Evolutionary conservation across 345 rosid species (phyloP), one percentile per base, ranked within the genome.

Genomic region (Lumnitzera racemosa): DNA sequence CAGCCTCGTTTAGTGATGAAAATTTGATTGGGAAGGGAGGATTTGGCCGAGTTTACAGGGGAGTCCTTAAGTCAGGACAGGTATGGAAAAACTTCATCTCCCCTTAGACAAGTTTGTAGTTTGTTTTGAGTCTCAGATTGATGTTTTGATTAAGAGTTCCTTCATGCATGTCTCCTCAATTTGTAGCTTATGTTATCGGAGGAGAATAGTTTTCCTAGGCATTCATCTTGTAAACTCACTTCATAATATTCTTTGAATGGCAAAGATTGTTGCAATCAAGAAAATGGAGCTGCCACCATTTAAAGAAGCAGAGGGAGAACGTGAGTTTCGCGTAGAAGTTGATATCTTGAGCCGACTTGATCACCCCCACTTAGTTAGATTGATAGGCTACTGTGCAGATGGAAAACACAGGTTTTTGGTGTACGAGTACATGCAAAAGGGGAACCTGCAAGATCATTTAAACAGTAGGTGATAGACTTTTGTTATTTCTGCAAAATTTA

Each of bases 381-480:
- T 92, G 79, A 89, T 85, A 56, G 98, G 96, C 59, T 92, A 92
- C 63, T 85, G 96, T 51, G 98, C 96, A 49, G 96, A 92, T 64
- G 91, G 98, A 58, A 85, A 89, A 81, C 79, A 89, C 61, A 78
- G 98, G 71, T 92, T 92, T 81, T 83, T 92, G 58, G 96, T 89
- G 53, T 92, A 92, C 49, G 96, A 92, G 67, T 89, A 80, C 75
- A 76, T 92, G 94, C 86, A 80, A 73, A 87, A 80, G 24, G 98
- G 98, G 75, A 92, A 92, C 85, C 87, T 92, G 72, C 98, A 92
- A 77, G 98, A 89, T 82, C 96, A 82, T 72, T 72, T 92, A 68
- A 87, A 77, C 67, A 96, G 96, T 92, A 67, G 66, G 84, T 64
- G 57, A 51, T 48, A 13, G 10, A 46, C 66, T 48, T 48, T 53